Evolutionary conservation across 2,329 filamentous ascomycete genomes (phyloP).

Genomic region (Penicillium sp.): DNA sequence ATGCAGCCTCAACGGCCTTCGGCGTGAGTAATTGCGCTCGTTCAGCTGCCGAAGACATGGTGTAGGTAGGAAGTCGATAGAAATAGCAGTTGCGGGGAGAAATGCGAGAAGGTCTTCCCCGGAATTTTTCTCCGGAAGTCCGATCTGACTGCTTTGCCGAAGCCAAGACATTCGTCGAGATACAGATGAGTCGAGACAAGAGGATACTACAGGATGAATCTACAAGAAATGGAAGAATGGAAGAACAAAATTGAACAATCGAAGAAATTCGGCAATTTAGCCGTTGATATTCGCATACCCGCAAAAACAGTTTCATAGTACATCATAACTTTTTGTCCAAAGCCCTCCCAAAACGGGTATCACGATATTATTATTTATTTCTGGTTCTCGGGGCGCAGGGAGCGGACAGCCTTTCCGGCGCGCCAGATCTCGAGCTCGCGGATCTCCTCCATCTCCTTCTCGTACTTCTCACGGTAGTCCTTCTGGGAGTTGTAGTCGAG

Average conservation of each 20-base stretch:
- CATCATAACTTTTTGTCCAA: slow-evolving; percentile 40
- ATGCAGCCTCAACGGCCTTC: slow-evolving; percentile 71
- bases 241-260: neutral
- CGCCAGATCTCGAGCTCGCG: slow-evolving; percentile 98
- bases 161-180: too few relatives aligned
- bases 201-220: too few relatives aligned
- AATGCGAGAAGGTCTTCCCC: slow-evolving; percentile 4
- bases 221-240: too few relatives aligned
- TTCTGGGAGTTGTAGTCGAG: slow-evolving; percentile 95
- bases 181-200: too few relatives aligned
- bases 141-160: too few relatives aligned
- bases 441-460: slow-evolving; percentile 99
- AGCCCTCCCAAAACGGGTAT: slow-evolving; percentile 29
- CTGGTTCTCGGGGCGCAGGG: slow-evolving; percentile 85
- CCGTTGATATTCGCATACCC: slow-evolving; percentile 11
- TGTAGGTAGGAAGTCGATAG: neutral
- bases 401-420: slow-evolving; percentile 92
- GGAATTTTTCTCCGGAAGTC: slow-evolving; percentile 10
- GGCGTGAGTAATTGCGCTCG: slow-evolving; percentile 63
- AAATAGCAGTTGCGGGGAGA: neutral
- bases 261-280: neutral
- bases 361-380: slow-evolving; percentile 58
- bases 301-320: slow-evolving; percentile 38
- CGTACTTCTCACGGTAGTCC: slow-evolving; percentile 96
- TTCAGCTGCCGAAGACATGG: slow-evolving; percentile 48